Evolutionary conservation across 202 grass and related monocot genomes (phyloP).

Genomic region (Setaria viridis): DNA sequence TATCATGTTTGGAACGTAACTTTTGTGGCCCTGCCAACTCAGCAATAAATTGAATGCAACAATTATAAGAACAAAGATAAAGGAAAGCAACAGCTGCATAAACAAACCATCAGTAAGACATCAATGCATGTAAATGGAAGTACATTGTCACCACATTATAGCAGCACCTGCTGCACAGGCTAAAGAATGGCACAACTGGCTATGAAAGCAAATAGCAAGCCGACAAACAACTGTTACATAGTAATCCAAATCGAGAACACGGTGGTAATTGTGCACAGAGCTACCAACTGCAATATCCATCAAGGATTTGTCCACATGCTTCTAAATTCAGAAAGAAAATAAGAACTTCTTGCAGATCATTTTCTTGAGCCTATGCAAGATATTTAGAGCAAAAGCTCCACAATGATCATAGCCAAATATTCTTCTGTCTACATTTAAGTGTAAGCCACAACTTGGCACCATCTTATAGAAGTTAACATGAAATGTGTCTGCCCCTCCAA

Average conservation of each 20-base stretch:
- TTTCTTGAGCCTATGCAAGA: neutral
- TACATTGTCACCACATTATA: conserved; percentile 21
- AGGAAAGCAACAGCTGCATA: too few relatives aligned
- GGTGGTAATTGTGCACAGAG: neutral
- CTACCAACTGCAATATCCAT: conserved; percentile 3
- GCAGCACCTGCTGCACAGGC: neutral
- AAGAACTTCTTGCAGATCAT: neutral
- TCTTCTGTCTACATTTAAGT: neutral
- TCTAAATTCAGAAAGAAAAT: conserved; percentile 5
- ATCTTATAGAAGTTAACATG: neutral
- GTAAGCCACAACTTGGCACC: neutral
- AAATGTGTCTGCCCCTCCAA: neutral
- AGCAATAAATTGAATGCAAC: conserved; percentile 20
- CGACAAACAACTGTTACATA: neutral
- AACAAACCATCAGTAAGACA: too few relatives aligned
- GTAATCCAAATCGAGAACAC: conserved; percentile 8
- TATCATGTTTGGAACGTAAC: conserved; percentile 99
- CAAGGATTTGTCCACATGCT: neutral
- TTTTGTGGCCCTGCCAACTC: conserved; percentile 65
- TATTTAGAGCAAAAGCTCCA: neutral
- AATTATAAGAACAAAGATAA: conserved; percentile 10
- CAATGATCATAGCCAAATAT: neutral
- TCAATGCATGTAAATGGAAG: neutral
- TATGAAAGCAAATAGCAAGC: neutral
- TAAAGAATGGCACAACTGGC: neutral